phyloP scores from a whole-genome alignment of 805 yeast genomes.

The Brettanomyces sp. region DNA sequence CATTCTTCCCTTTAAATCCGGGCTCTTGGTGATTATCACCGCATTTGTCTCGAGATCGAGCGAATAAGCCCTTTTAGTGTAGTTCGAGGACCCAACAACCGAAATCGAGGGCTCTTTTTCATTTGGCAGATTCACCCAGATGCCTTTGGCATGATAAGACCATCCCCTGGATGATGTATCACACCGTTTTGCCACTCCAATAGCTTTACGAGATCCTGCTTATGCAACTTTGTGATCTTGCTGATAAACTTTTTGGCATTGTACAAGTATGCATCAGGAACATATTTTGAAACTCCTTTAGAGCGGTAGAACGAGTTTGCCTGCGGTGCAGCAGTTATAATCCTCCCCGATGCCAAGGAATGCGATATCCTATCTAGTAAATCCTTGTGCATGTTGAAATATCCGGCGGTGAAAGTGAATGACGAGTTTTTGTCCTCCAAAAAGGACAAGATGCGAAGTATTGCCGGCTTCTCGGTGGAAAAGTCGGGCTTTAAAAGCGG shows the following conservation, averaged over 20 bases:
- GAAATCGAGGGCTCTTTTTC: slow-evolving; percentile 61
- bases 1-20: slow-evolving; percentile 48
- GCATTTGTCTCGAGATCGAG: slow-evolving; percentile 87
- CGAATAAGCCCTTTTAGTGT: slow-evolving; percentile 81
- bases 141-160: slow-evolving; percentile 97
- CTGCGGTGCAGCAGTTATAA: slow-evolving; percentile 86
- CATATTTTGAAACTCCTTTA: slow-evolving; percentile 65
- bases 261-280: slow-evolving; percentile 82
- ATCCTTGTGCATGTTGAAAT: slow-evolving; percentile 81
- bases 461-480: slow-evolving; percentile 76
- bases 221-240: slow-evolving; percentile 28
- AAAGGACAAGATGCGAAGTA: slow-evolving; percentile 51
- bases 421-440: slow-evolving; percentile 44
- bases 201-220: slow-evolving; percentile 37
- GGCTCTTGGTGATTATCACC: slow-evolving; percentile 62
- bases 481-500: slow-evolving; percentile 60
- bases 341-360: slow-evolving; percentile 52
- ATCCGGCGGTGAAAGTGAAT: slow-evolving; percentile 94
- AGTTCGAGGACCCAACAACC: slow-evolving; percentile 86
- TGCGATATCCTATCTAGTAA: slow-evolving; percentile 50
- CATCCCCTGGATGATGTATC: slow-evolving; percentile 81
- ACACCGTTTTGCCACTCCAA: slow-evolving; percentile 84
- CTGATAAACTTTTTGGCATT: slow-evolving; percentile 62
- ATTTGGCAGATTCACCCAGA: slow-evolving; percentile 65
- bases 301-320: slow-evolving; percentile 92